Base-by-base conservation (phyloP, 176 grass and related monocot genomes). In the Rhynchospora breviuscula region DNA sequence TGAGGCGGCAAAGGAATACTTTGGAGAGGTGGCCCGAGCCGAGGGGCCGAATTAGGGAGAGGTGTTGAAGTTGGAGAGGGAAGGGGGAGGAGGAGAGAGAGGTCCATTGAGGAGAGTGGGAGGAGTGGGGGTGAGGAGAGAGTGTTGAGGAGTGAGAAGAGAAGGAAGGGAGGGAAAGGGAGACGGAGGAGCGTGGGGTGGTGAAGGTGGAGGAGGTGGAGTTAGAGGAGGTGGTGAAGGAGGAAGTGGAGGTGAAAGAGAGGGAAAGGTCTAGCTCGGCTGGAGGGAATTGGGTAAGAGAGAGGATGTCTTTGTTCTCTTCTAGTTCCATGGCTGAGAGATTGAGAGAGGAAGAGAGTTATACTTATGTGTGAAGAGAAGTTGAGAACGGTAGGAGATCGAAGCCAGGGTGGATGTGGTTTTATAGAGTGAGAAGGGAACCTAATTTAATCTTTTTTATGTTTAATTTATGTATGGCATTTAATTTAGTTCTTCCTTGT, bases 1-100 rank as follows among this genome's bases (percentile, higher is more conserved):
- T 92, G 83, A 97, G 88, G 19, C 94, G 90, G 88, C 94, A 97
- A 73, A 92, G 88, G 87, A 91, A 97, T 44, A 97, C 92, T 54
- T 92, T 87, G 8, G 94, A 92, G 80, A 97, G 94, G 85, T 97
- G 92, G 0, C 94, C 94, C 8, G 91, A 88, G 17, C 94, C 94
- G 60, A 97, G 92, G 58, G 88, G 90, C 57, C 92, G 94, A 80
- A 94, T 13, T 59, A 97, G 88, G 69, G 89, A 89, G 59, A 97
- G 88, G 80, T 97, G 91, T 2, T 84, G 79, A 18, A 97, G 94
- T 85, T 89, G 94, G 44, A 97, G 92, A 60, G 85, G 83, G 8
- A 86, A 87, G 25, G 86, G 73, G 2, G 90, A 81, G 11, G 90
- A 87, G 25, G 84, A 68, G 51, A 97, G 88, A 62, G 86, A 87